phyloP scores from a whole-genome alignment of 2,329 filamentous ascomycete species.

The Alternaria longipes region DNA sequence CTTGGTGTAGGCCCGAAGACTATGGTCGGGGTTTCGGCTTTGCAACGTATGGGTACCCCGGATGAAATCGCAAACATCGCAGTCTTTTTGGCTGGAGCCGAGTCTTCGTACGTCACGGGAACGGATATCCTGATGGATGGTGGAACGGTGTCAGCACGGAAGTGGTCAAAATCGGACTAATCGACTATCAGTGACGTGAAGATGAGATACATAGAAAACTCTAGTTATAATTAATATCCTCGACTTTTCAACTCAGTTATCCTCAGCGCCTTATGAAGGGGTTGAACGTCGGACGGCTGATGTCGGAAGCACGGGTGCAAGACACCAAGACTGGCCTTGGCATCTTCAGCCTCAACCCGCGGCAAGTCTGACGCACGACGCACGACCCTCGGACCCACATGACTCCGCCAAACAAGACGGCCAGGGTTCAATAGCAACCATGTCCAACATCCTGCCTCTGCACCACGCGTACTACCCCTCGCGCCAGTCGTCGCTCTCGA shows the following conservation, averaged over 20 bases:
- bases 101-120: conserved; percentile 4
- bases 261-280: background rate
- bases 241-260: no score
- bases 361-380: conserved; percentile 19
- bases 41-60: background rate
- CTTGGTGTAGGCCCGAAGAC: background rate
- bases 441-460: conserved; percentile 36
- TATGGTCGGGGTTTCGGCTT: background rate
- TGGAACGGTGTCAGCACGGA: background rate
- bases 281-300: background rate
- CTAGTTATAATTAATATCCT: no score
- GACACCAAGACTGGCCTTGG: conserved; percentile 5
- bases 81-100: background rate
- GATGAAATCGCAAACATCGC: conserved; percentile 1
- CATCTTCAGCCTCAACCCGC: conserved; percentile 19
- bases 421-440: conserved; percentile 22
- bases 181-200: no score
- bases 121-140: conserved; percentile 5
- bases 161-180: no score
- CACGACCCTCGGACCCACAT: conserved; percentile 30
- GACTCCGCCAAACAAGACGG: conserved; percentile 25
- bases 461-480: conserved; percentile 21
- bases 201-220: no score
- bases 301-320: background rate
- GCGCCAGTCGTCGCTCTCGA: conserved; percentile 22